Base-by-base conservation (phyloP, 164 flowering plant genomes). In the Stephania japonica region DNA sequence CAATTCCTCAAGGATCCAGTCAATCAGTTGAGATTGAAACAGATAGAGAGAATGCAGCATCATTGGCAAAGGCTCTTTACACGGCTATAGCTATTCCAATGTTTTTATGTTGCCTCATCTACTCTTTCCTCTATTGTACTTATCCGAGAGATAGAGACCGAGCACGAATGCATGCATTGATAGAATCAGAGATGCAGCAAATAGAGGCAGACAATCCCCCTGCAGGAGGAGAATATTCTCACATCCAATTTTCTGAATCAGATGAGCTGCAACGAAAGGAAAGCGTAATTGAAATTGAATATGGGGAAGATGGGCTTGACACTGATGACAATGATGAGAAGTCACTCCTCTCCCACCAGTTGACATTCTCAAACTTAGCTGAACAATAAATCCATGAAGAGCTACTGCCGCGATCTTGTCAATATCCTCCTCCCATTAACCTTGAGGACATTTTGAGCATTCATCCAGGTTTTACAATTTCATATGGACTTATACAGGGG, bases 51-150 rank as follows among this genome's bases (percentile, higher is more conserved):
- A 94, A 92, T 82, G 98, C 97, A 42, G 84, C 85, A 72, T 85
- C 98, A 62, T 76, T 94, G 72, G 91, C 91, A 72, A 91, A 89
- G 81, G 97, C 98, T 14, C 87, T 94, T n/a, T 94, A 87, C 78
- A 78, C 88, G 16, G 81, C 93, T 42, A 85, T 92, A 73, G 91
- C 91, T 24, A 65, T 89, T 72, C 98, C 97, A 69, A 87, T 91
- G 90, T 77, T 86, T 69, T 82, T 91, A 1, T 94, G 98, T 68
- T 90, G 94, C 72, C 7, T 89, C 69, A 89, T 91, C 75, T 94
- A 90, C 80, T 86, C 88, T 47, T 92, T 90, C 81, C 90, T 94
- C 47, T 91, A 92, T 69, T 68, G 74, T 66, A 92, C 94, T n/a
- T 92, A 94, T 68, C 97, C 97, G n/a, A 84, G 89, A 80, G 98